Conservation (phyloP, 208 protist genomes). For the Trypanosoma theileri region DNA sequence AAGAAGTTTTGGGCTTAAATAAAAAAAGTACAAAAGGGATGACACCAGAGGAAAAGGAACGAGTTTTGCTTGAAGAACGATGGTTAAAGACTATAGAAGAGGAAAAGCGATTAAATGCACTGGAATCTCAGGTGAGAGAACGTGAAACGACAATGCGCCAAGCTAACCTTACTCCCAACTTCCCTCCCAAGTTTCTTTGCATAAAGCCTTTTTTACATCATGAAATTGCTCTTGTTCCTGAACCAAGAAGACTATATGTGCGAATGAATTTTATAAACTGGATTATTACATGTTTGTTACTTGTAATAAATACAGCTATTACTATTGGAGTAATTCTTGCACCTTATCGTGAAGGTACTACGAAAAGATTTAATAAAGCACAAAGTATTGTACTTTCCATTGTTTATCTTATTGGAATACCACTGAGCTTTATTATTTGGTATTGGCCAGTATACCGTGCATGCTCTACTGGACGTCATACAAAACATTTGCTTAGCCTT, state of each 20-base stretch:
- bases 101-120: conserved; percentile 59
- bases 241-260: conserved; percentile 43
- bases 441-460: conserved; percentile 65
- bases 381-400: conserved; percentile 45
- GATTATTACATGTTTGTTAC: conserved; percentile 56
- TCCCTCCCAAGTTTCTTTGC: conserved; percentile 73
- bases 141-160: conserved; percentile 24
- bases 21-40: conserved; percentile 50
- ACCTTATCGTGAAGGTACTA: conserved; percentile 18
- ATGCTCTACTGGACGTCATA: conserved; percentile 46
- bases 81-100: conserved; percentile 70
- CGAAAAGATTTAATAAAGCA: conserved; percentile 39
- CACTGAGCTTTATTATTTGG: conserved; percentile 68
- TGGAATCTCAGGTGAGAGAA: conserved; percentile 35
- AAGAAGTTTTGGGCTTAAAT: conserved; percentile 41
- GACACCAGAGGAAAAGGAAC: conserved; percentile 44
- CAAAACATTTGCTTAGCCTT: conserved; percentile 53
- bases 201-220: conserved; percentile 73
- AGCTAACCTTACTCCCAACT: conserved; percentile 46
- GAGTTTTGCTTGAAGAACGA: conserved; percentile 44
- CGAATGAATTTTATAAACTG: conserved; percentile 67
- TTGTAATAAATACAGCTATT: conserved; percentile 52
- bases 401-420: conserved; percentile 60
- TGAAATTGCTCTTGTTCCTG: conserved; percentile 44
- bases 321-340: conserved; percentile 43